Percentiles rank a stretch among this genome's conserved stretches.
Evolutionary conservation across 805 yeast genomes (phyloP).

Genomic region (Spathaspora hagerdaliae): DNA sequence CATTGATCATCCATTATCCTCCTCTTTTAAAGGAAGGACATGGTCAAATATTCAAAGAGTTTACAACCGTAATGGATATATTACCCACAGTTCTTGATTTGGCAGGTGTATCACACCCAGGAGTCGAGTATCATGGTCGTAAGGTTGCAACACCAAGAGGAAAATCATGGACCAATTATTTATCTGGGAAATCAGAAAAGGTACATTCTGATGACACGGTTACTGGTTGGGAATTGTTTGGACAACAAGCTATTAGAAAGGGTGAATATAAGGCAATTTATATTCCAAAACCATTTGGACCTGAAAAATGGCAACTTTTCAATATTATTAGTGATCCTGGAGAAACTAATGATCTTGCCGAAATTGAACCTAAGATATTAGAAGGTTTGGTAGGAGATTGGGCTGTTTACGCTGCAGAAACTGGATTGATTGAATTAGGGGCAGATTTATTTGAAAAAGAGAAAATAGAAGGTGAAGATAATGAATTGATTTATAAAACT

Average conservation of each 20-base stretch:
- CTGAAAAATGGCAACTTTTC: conserved; percentile 48
- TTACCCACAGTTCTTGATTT: conserved; percentile 52
- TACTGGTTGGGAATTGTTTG: conserved; percentile 57
- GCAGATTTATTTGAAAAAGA: conserved; percentile 10
- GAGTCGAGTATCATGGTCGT: conserved; percentile 36
- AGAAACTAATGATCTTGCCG: conserved; percentile 45
- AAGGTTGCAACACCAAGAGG: conserved; percentile 44
- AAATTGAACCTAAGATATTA: conserved; percentile 30
- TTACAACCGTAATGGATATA: conserved; percentile 58
- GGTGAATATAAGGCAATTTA: conserved; percentile 47
- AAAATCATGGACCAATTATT: conserved; percentile 39
- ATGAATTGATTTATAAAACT: conserved; percentile 5
- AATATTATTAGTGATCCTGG: conserved; percentile 45
- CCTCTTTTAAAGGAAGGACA: conserved; percentile 15
- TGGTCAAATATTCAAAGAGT: conserved; percentile 34
- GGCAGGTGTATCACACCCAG: conserved; percentile 45
- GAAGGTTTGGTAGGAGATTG: conserved; percentile 43
- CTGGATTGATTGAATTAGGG: conserved; percentile 39
- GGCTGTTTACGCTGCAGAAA: conserved; percentile 50
- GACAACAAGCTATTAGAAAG: conserved; percentile 52
- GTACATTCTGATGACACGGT: conserved; percentile 42
- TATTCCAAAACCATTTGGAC: conserved; percentile 47
- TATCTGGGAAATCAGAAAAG: conserved; percentile 20
- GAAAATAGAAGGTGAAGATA: conserved; percentile 9
- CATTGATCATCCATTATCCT: conserved; percentile 47